phyloP scores from a whole-genome alignment of 352 stramenopile genomes.

The Phytophthora pluvialis region DNA sequence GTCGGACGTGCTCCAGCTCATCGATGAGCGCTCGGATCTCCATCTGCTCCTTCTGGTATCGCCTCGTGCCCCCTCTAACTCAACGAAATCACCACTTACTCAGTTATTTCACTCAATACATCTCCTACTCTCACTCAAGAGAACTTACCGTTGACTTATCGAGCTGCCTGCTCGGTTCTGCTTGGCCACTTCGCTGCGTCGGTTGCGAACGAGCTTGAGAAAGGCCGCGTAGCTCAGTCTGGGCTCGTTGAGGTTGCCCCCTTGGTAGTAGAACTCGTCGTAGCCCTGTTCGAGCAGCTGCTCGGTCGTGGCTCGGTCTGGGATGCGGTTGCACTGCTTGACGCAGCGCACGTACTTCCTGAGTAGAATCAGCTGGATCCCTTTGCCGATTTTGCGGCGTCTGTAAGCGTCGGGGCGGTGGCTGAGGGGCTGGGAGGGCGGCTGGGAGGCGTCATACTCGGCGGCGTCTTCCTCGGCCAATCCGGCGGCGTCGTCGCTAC shows the following conservation, averaged over 20 bases:
- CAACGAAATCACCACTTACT: conserved; percentile 12
- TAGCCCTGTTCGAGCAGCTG: conserved; percentile 71
- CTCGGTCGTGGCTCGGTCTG: conserved; percentile 57
- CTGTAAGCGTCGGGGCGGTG: conserved; percentile 12
- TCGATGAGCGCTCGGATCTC: conserved; percentile 65
- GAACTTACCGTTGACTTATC: conserved; percentile 31
- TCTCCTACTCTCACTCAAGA: not conserved
- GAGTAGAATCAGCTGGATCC: conserved; percentile 60
- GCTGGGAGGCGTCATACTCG: conserved; percentile 25
- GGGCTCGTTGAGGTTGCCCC: conserved; percentile 61
- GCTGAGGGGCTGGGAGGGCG: conserved; percentile 4
- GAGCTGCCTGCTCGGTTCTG: conserved; percentile 25
- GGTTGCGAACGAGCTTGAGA: conserved; percentile 73
- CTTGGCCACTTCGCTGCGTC: conserved; percentile 53
- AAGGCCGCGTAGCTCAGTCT: conserved; percentile 65
- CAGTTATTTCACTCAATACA: conserved; percentile 3
- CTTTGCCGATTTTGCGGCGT: conserved; percentile 65
- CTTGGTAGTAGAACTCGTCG: conserved; percentile 75
- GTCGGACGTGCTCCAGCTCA: conserved; percentile 63
- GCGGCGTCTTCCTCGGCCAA: conserved; percentile 27
- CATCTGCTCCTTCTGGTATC: conserved; percentile 51
- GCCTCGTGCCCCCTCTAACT: conserved; percentile 27
- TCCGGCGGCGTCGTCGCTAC: conserved; percentile 25
- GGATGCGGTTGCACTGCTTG: conserved; percentile 54
- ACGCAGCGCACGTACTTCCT: conserved; percentile 67